These are phyloP conservation scores for Coccomyxa sp. DNA, from an alignment of 139 green algal species.

Conservation along the genomic window DNA sequence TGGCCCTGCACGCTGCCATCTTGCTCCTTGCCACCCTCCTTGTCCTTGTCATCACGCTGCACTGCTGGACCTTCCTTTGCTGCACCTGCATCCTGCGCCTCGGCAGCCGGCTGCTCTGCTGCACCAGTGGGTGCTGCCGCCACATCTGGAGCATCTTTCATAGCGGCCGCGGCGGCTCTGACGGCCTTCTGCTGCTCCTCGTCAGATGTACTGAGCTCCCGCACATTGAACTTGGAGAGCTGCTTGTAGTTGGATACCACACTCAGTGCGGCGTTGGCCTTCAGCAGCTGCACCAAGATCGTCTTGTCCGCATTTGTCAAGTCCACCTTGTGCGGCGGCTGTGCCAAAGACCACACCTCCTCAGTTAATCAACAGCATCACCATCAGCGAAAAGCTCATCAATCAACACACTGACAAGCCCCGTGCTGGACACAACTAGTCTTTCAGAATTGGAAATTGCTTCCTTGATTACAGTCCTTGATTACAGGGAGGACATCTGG, in stretches of 20 bases:
- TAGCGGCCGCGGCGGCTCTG: background rate
- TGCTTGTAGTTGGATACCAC: slow-evolving; percentile 36
- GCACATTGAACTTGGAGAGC: slow-evolving; percentile 18
- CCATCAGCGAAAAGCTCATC: too few species aligned
- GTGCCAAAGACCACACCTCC: background rate
- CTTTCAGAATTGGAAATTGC: background rate
- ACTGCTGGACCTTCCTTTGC: too few species aligned
- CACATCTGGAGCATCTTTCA: too few species aligned
- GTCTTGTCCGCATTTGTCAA: slow-evolving; percentile 35
- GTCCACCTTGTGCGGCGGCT: slow-evolving; percentile 47
- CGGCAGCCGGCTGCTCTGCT: too few species aligned
- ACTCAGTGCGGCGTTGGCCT: slow-evolving; percentile 31
- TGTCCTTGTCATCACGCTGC: too few species aligned
- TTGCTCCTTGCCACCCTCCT: too few species aligned
- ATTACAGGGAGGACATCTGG: background rate
- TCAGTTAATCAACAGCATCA: background rate
- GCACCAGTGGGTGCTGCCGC: too few species aligned
- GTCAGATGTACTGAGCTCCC: slow-evolving; percentile 12
- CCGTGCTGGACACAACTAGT: too few species aligned
- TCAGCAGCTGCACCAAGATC: slow-evolving; percentile 45
- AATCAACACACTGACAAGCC: too few species aligned
- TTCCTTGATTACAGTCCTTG: background rate
- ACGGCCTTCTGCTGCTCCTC: slow-evolving; percentile 4
- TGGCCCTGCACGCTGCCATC: too few species aligned
- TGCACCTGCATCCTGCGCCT: too few species aligned